These are phyloP conservation scores for Chytriomyces sp. DNA, from an alignment of 192 early-diverging fungal species.

Conservation along the genomic window DNA sequence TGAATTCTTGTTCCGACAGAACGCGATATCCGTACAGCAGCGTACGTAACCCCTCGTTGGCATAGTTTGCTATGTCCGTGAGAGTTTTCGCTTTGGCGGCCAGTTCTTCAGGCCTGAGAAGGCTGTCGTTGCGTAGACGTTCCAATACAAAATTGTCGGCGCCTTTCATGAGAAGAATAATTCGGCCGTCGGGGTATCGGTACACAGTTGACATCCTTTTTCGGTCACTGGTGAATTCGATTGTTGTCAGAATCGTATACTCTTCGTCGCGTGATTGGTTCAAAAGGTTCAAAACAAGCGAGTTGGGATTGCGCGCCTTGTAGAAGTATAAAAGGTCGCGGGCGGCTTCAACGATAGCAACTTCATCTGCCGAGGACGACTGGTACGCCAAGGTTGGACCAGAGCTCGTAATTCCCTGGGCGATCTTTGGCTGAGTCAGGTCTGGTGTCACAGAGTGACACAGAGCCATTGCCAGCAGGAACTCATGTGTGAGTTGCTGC, in stretches of 20 bases:
- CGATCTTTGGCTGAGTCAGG: conserved; percentile 29
- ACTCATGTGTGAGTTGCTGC: conserved; percentile 33
- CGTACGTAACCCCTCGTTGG: conserved; percentile 72
- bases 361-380: conserved; percentile 83
- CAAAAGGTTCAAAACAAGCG: conserved; percentile 23
- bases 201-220: conserved; percentile 50
- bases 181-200: conserved; percentile 32
- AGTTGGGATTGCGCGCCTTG: conserved; percentile 26
- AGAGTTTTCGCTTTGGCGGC: conserved; percentile 28
- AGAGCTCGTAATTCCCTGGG: background rate
- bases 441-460: conserved; percentile 81
- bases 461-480: conserved; percentile 72
- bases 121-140: conserved; percentile 26
- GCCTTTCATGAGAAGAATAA: conserved; percentile 45
- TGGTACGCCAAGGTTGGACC: conserved; percentile 66
- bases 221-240: conserved; percentile 47
- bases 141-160: conserved; percentile 46
- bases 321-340: conserved; percentile 66
- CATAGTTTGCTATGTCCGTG: conserved; percentile 39
- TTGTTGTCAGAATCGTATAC: conserved; percentile 32
- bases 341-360: conserved; percentile 81
- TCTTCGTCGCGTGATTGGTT: conserved; percentile 8
- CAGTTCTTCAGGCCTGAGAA: background rate
- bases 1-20: conserved; percentile 75
- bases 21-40: conserved; percentile 82